phyloP scores from a whole-genome alignment of 2,329 filamentous ascomycete genomes.

The Phyllosticta citrichinensis region DNA sequence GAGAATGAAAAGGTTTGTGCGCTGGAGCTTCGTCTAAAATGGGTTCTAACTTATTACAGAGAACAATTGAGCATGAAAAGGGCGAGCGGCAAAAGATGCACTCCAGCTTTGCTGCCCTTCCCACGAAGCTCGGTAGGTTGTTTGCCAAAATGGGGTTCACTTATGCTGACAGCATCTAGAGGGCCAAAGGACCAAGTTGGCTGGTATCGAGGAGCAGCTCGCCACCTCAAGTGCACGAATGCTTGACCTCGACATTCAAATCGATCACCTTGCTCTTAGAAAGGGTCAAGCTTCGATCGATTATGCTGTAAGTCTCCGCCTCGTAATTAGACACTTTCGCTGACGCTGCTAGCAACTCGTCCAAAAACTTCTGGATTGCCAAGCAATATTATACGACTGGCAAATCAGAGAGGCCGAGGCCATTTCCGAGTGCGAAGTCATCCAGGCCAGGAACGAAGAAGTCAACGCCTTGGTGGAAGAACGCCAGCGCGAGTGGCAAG shows the following conservation, averaged over 20 bases:
- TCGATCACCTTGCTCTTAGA: conserved; percentile 18
- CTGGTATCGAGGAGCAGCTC: conserved; percentile 9
- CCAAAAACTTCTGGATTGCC: conserved; percentile 49
- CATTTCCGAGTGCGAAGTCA: conserved; percentile 61
- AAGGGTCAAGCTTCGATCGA: conserved; percentile 32
- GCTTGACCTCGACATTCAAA: conserved; percentile 7
- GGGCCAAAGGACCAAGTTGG: conserved; percentile 8
- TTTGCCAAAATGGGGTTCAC: background rate
- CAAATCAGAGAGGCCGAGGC: conserved; percentile 70
- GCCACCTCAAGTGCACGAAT: background rate
- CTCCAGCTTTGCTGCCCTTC: conserved; percentile 56
- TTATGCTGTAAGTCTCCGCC: conserved; percentile 39
- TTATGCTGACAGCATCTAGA: background rate
- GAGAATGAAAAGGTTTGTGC: conserved; percentile 16
- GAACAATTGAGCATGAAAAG: conserved; percentile 50
- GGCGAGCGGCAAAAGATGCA: conserved; percentile 54
- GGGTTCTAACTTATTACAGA: background rate
- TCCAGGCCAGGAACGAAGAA: conserved; percentile 55
- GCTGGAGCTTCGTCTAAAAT: background rate
- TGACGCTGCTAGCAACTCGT: conserved; percentile 44
- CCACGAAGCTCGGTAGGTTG: conserved; percentile 58
- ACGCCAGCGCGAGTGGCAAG: conserved; percentile 33
- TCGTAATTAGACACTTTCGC: background rate
- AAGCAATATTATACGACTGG: conserved; percentile 56
- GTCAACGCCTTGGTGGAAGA: conserved; percentile 45